These are phyloP conservation scores for Tubosaeta sp. DNA, from an alignment of 768 basidiomycete genomes.

Conservation along the genomic window DNA sequence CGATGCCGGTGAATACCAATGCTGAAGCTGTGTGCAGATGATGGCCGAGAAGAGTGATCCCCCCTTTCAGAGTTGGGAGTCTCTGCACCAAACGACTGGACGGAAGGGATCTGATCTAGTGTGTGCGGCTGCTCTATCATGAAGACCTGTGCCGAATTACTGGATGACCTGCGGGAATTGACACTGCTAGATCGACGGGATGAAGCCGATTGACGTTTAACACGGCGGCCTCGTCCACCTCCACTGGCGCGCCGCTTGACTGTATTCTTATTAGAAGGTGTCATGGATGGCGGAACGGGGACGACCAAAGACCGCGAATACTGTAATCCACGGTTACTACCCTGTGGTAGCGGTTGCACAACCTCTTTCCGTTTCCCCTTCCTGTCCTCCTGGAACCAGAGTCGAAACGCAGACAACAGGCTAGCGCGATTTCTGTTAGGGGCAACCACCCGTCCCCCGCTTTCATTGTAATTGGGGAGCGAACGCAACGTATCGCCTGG, in stretches of 20 bases:
- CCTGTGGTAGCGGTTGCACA: slow-evolving; percentile 15
- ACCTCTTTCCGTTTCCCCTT: slow-evolving; percentile 78
- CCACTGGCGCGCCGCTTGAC: slow-evolving; percentile 52
- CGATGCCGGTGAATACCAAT: slow-evolving; percentile 51
- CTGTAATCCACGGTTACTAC: slow-evolving; percentile 18
- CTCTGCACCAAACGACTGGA: slow-evolving; percentile 71
- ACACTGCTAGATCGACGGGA: slow-evolving; percentile 89
- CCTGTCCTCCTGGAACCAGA: slow-evolving; percentile 90
- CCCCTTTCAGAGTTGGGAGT: slow-evolving; percentile 88
- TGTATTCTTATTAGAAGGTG: slow-evolving; percentile 32
- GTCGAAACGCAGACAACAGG: slow-evolving; percentile 77
- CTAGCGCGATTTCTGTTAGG: slow-evolving; percentile 68
- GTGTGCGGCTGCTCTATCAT: slow-evolving; percentile 55
- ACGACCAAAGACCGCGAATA: slow-evolving; percentile 25
- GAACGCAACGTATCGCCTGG: slow-evolving; percentile 50
- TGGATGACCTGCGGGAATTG: slow-evolving; percentile 74
- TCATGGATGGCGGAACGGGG: slow-evolving; percentile 24
- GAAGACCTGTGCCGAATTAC: slow-evolving; percentile 42
- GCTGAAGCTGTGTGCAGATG: slow-evolving; percentile 78
- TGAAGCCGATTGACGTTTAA: slow-evolving; percentile 67
- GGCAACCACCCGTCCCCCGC: slow-evolving; percentile 30
- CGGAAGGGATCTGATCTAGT: slow-evolving; percentile 48
- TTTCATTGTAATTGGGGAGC: slow-evolving; percentile 38
- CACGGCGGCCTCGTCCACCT: slow-evolving; percentile 45
- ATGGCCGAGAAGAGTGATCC: slow-evolving; percentile 74